Conservation (phyloP, 1,139 yeast genomes). For the Saccharomyces hybrid region DNA sequence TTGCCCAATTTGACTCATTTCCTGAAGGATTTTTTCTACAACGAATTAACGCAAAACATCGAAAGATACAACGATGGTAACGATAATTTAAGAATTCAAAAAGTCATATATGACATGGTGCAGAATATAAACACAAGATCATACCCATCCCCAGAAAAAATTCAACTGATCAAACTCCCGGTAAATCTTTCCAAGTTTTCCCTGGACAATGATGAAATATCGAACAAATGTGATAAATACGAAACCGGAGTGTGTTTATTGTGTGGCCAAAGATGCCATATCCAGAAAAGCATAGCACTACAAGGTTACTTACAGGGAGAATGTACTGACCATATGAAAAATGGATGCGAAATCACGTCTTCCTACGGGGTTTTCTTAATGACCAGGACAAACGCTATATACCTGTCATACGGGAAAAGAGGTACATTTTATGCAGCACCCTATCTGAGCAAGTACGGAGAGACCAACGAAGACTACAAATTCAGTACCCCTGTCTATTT, state of each 20-base stretch:
- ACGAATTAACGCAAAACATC: not conserved
- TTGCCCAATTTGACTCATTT: slow-evolving; percentile 39
- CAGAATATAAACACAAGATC: slow-evolving; percentile 1
- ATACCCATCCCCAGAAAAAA: slow-evolving; percentile 46
- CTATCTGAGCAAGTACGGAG: slow-evolving; percentile 81
- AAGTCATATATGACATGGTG: not conserved
- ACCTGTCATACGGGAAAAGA: slow-evolving; percentile 48
- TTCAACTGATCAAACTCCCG: slow-evolving; percentile 56
- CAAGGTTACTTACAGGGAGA: slow-evolving; percentile 50
- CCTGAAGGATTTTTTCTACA: slow-evolving; percentile 14
- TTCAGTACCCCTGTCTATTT: slow-evolving; percentile 67
- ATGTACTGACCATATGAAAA: slow-evolving; percentile 55
- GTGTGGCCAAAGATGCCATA: slow-evolving; percentile 64
- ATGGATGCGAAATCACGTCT: slow-evolving; percentile 50
- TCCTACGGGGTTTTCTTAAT: slow-evolving; percentile 71
- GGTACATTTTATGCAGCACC: slow-evolving; percentile 87
- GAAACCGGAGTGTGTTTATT: slow-evolving; percentile 86
- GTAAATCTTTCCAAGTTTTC: slow-evolving; percentile 63
- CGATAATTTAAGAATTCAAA: not conserved
- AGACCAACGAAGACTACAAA: slow-evolving; percentile 65
- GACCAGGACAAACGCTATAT: slow-evolving; percentile 66
- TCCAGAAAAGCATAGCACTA: slow-evolving; percentile 43
- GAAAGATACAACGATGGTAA: not conserved
- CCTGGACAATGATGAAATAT: slow-evolving; percentile 20
- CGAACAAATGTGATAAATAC: slow-evolving; percentile 21